Conservation (phyloP, 768 basidiomycete genomes). For the Leccinum arenicola region DNA sequence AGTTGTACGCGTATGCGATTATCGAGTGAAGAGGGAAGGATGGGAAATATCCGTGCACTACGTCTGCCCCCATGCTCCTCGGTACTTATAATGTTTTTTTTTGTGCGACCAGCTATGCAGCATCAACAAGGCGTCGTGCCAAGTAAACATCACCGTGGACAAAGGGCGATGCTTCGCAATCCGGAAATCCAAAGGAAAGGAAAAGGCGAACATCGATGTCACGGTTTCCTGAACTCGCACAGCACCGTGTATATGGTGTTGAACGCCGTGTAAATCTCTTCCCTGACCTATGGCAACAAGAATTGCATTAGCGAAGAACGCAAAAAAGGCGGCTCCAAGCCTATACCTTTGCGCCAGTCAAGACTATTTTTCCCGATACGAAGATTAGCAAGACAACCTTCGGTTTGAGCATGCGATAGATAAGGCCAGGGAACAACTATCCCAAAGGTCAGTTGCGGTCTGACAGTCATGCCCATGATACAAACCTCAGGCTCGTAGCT, state of each 20-base stretch:
- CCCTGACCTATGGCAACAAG: conserved; percentile 68
- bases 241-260: conserved; percentile 99
- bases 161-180: not conserved
- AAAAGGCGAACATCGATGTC: not conserved
- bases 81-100: conserved; percentile 23
- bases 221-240: conserved; percentile 91
- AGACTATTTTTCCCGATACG: conserved; percentile 97
- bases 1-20: conserved; percentile 25
- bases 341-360: conserved; percentile 97
- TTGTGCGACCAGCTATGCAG: conserved; percentile 7
- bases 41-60: conserved; percentile 37
- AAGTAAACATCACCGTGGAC: conserved; percentile 3
- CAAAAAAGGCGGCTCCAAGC: not conserved
- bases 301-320: conserved; percentile 44
- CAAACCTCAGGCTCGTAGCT: conserved; percentile 96
- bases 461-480: conserved; percentile 12
- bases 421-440: conserved; percentile 96
- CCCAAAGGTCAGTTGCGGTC: not conserved
- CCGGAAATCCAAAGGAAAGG: not conserved
- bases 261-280: conserved; percentile 99
- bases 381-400: conserved; percentile 99
- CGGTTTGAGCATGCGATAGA: conserved; percentile 99
- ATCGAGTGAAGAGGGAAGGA: conserved; percentile 26
- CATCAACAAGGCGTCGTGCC: not conserved
- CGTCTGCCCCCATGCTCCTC: conserved; percentile 34